Evolutionary conservation across 306 rosid species (phyloP), one percentile per base, ranked within the genome.

Genomic region (Medicago arabica): DNA sequence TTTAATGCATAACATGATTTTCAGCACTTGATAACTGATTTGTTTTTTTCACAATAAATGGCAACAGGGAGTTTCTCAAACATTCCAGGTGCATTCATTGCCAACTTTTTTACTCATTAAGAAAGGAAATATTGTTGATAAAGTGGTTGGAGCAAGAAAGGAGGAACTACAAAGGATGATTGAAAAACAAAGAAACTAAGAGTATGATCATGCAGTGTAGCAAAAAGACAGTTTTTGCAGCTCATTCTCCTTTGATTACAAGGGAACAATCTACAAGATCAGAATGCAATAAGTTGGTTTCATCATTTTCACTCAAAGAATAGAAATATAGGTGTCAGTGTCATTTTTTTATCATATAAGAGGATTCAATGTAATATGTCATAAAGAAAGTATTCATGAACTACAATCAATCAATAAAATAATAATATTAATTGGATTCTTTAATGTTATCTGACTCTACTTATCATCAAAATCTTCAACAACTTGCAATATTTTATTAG

Each of bases 101-200:
- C 97, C 98, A 67, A 77, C 97, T 38, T 88, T 91, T 87, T 2
- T 89, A 62, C 85, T 93, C 34, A 11, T 88, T 1, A 89, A 88
- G 90, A 88, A 79, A 28, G 97, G 97, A 15, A 80, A 75, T 36
- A 85, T 83, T 11, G 49, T 73, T 11, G 96, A 89, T 16, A 93
- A 15, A 81, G 87, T 85, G 59, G 86, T 77, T 5, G 98, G 96
- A 23, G 90, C 85, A 14, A 89, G 73, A 67, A 89, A 85, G 73
- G 96, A 91, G 17, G 96, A 89, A 40, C 95, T 93, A 18, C 81
- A 80, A 58, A 79, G 72, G 71, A 84, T 82, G 83, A 91, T 91
- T 75, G 91, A 87, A 77, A 86, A 87, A 54, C 86, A 87, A 80
- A 86, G 78, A 72, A 84, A 76, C 67, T 76, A 51, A 13, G 13